Conservation (phyloP, 495 filamentous ascomycete species). For the Neurospora pannonica region DNA sequence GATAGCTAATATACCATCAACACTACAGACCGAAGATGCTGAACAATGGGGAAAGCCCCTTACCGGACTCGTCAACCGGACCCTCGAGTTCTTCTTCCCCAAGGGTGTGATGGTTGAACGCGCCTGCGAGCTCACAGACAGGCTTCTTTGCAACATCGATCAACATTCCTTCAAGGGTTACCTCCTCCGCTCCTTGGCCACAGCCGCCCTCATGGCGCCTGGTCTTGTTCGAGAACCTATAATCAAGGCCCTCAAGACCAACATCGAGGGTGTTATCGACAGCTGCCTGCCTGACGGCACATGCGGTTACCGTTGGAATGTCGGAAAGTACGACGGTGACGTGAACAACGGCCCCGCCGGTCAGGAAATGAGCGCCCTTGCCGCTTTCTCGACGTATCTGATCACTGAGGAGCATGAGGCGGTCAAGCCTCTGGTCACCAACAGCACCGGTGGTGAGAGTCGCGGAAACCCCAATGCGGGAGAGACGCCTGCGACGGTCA, state of each 20-base stretch:
- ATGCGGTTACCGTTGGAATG: conserved; percentile 59
- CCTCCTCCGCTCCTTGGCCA: conserved; percentile 68
- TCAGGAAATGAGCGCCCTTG: conserved; percentile 61
- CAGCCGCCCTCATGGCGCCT: conserved; percentile 59
- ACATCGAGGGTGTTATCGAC: conserved; percentile 54
- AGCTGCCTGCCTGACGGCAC: conserved; percentile 54
- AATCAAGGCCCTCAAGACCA: conserved; percentile 52
- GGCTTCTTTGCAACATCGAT: conserved; percentile 54
- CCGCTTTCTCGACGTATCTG: conserved; percentile 48
- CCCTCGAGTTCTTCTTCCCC: conserved; percentile 46
- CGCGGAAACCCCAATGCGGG: conserved; percentile 61
- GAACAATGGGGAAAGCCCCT: conserved; percentile 45
- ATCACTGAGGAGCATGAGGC: conserved; percentile 11
- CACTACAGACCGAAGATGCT: conserved; percentile 36
- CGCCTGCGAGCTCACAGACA: conserved; percentile 49
- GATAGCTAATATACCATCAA: not conserved
- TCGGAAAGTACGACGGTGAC: conserved; percentile 41
- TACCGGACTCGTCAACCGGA: conserved; percentile 42
- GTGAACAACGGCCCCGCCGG: conserved; percentile 40
- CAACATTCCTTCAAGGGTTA: conserved; percentile 87
- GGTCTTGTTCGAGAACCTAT: conserved; percentile 47
- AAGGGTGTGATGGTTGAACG: conserved; percentile 50
- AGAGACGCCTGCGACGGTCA: conserved; percentile 4
- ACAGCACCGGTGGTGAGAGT: conserved; percentile 62
- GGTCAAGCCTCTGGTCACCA: conserved; percentile 46